Conservation (phyloP, 352 stramenopile genomes). For the Globisporangium viniferum region DNA sequence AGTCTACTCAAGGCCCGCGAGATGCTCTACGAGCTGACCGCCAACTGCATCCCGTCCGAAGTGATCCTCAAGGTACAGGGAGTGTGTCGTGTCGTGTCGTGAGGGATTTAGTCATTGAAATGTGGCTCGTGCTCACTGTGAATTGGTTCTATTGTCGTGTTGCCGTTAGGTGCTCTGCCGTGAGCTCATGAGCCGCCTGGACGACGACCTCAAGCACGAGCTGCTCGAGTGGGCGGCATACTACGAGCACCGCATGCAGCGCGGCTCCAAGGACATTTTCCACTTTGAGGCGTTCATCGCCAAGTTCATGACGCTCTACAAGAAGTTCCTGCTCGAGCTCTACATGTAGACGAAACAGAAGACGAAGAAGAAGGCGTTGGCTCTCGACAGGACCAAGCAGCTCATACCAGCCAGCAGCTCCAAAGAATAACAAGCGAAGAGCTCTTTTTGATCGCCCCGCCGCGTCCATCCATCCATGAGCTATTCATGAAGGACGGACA, state of each 20-base stretch:
- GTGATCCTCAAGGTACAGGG: conserved; percentile 91
- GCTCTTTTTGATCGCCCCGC: neutral
- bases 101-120: neutral
- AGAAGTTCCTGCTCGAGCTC: conserved; percentile 96
- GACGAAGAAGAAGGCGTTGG: too few species aligned
- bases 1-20: conserved; percentile 92
- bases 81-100: neutral
- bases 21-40: conserved; percentile 98
- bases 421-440: neutral
- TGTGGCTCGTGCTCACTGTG: neutral
- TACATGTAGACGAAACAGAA: conserved; percentile 54
- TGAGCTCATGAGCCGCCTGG: conserved; percentile 93
- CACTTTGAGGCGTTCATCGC: conserved; percentile 99
- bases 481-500: neutral
- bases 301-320: conserved; percentile 99
- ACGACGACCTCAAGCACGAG: conserved; percentile 96
- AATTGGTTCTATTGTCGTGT: neutral
- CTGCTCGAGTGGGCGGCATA: conserved; percentile 86
- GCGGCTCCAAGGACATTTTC: conserved; percentile 98
- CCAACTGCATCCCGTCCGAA: conserved; percentile 98
- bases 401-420: neutral
- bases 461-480: neutral
- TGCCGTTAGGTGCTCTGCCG: conserved; percentile 37
- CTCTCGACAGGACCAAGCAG: neutral
- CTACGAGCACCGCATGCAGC: conserved; percentile 95